Base-by-base conservation (phyloP, 2,329 filamentous ascomycete species). In the Aspergillus viridinutans region DNA sequence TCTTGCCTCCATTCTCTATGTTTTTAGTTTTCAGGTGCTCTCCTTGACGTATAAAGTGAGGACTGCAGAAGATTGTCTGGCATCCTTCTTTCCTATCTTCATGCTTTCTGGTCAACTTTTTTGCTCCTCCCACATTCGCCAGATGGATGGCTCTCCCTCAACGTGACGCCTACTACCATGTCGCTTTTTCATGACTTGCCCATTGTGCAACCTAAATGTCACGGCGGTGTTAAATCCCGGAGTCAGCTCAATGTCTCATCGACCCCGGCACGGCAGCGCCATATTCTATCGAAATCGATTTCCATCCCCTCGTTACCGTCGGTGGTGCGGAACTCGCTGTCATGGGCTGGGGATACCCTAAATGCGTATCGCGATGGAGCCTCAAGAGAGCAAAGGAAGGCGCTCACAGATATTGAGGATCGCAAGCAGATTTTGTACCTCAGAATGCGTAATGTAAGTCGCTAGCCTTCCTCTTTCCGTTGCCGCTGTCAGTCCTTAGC, bases 361-460 rank as follows among this genome's bases (percentile, higher is more conserved):
- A 60, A 70, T 49, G 60, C 66, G 53, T 80, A 80, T 62, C 79
- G 77, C 57, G 82, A 85, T 74, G 82, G 81, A n/a, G 68, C 82
- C 20, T 78, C 78, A 1, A 72, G 75, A 50, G 76, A 81, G 35
- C 76, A 86, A 61, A 77, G 82, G 14, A 75, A 79, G 29, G 73
- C 78, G 45, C 75, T 71, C 57, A 73, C 76, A 55, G 75, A 76
- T 43, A 67, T 73, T n/a, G 83, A 86, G 52, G 81, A 86, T 64
- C 81, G 81, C 58, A 86, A 82, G 70, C 83, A 87, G 67, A 79
- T 88, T 9, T 72, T 92, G 45, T 81, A 83, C 58, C 70, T 85
- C 60, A 82, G 83, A 60, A 81, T 92, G 80, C 84, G 85, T 61
- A 83, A 85, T 74, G 87, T 88, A 73, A 70, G 83, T 77, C 42